Percentiles rank a stretch among this genome's conserved stretches.
Conservation (phyloP, 1,139 yeast genomes). For the Geotrichum restrictum region DNA sequence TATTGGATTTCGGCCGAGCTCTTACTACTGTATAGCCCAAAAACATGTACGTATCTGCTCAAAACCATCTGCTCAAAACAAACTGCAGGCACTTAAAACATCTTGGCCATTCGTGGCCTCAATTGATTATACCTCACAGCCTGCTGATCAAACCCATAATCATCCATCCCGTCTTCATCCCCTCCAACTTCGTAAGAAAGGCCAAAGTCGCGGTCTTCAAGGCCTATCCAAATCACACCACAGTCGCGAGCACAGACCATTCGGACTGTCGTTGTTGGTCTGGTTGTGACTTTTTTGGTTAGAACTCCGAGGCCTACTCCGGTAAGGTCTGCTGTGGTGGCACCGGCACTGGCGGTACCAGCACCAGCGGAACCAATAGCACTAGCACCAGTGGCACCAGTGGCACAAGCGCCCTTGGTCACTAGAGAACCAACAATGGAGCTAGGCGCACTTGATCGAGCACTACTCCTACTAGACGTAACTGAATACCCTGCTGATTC, state of each 20-base stretch:
- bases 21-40: no score
- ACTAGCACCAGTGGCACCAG: no score
- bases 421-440: background rate
- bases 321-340: no score
- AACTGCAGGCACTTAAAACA: background rate
- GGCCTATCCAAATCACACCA: background rate
- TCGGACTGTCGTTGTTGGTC: background rate
- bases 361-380: no score
- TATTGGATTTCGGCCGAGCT: no score
- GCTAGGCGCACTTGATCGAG: constrained; percentile 1
- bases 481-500: constrained; percentile 10
- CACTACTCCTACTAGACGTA: background rate
- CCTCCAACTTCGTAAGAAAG: background rate
- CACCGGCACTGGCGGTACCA: no score
- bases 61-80: no score
- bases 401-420: no score
- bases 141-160: background rate
- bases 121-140: background rate
- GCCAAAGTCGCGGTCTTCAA: background rate
- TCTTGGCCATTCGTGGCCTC: constrained; percentile 4
- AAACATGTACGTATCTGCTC: no score
- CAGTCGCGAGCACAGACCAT: constrained; percentile 1
- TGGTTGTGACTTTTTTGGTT: background rate
- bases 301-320: no score
- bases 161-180: constrained; percentile 7